Conservation (phyloP, 768 basidiomycete genomes). For the Guyanaporus albipodus region DNA sequence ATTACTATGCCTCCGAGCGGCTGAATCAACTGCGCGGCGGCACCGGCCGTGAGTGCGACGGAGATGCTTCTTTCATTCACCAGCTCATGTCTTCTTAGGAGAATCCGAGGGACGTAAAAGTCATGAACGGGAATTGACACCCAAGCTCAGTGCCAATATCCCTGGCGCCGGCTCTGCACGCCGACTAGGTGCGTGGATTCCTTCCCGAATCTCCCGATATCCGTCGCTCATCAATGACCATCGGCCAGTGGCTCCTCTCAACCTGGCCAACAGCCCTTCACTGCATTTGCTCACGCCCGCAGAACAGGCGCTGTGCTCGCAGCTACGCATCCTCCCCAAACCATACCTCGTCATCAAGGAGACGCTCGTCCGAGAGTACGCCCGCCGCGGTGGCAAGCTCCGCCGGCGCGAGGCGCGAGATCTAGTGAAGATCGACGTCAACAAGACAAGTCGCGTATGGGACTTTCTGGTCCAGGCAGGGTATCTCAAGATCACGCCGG, state of each 20-base stretch:
- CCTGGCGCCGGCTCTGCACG: constrained; percentile 38
- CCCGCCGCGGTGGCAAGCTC: constrained; percentile 81
- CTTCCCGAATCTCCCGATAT: not conserved
- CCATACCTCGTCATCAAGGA: constrained; percentile 97
- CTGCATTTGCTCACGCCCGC: constrained; percentile 85
- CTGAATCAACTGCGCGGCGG: constrained; percentile 44
- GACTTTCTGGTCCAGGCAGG: constrained; percentile 88
- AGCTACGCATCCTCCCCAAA: constrained; percentile 87
- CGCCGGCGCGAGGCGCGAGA: constrained; percentile 86
- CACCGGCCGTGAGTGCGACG: constrained; percentile 46
- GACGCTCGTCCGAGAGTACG: constrained; percentile 90
- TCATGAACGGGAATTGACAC: constrained; percentile 59
- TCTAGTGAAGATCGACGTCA: constrained; percentile 88
- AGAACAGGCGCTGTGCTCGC: constrained; percentile 86
- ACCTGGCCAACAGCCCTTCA: constrained; percentile 86
- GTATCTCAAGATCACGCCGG: constrained; percentile 66
- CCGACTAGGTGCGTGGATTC: constrained; percentile 36
- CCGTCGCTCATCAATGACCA: constrained; percentile 2
- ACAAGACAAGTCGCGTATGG: constrained; percentile 90
- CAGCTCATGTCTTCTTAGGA: constrained; percentile 13
- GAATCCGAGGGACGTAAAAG: constrained; percentile 54
- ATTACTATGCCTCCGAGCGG: constrained; percentile 53
- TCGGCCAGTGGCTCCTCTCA: constrained; percentile 59
- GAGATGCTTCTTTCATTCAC: constrained; percentile 21
- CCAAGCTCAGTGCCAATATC: constrained; percentile 39